A percentile compares a stretch with the other conserved stretches of the same genome.
phyloP scores from a whole-genome alignment of 2,329 filamentous ascomycete species.

The Aspergillus amoenus region DNA sequence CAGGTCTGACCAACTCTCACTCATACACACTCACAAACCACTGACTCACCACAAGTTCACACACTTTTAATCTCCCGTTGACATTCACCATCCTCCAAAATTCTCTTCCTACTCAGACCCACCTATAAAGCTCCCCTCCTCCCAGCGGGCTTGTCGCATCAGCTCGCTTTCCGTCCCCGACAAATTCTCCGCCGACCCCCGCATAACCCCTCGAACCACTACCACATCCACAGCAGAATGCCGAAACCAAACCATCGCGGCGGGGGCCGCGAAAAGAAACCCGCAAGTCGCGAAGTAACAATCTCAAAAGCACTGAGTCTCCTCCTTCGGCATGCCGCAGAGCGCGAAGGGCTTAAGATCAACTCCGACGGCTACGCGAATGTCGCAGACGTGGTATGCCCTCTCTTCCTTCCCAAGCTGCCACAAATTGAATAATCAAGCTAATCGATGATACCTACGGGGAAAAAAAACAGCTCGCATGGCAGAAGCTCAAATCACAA shows the following conservation, averaged over 20 bases:
- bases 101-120: background rate
- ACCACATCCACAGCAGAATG: conserved; percentile 7
- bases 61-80: background rate
- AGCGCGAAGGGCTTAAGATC: conserved; percentile 59
- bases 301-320: conserved; percentile 43
- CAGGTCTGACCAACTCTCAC: background rate
- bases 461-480: conserved; percentile 48
- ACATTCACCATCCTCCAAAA: background rate
- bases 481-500: conserved; percentile 63
- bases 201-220: background rate
- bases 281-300: conserved; percentile 33
- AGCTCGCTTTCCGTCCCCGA: background rate
- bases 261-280: conserved; percentile 11
- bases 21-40: background rate
- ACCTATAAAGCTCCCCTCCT: background rate
- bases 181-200: background rate
- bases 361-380: conserved; percentile 61
- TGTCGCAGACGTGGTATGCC: conserved; percentile 58
- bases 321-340: conserved; percentile 62
- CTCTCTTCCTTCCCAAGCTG: background rate
- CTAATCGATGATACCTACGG: background rate
- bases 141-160: background rate
- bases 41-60: background rate
- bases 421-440: background rate
- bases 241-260: conserved; percentile 1